These are phyloP conservation scores for Rosa hybrid DNA, from an alignment of 331 rosid genomes.

Conservation along the genomic window DNA sequence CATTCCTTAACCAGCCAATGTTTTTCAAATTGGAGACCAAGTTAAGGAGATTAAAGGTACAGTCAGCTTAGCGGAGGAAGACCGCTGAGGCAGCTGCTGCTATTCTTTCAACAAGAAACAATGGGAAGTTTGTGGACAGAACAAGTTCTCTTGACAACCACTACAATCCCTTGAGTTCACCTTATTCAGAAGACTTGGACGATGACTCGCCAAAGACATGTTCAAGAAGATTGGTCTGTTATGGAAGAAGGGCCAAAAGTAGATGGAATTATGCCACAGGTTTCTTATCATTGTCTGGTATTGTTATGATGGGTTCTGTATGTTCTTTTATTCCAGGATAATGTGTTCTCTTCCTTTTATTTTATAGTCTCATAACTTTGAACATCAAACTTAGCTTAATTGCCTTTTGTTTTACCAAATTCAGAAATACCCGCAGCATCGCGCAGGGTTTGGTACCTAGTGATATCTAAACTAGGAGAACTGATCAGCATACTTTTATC, in stretches of 20 bases:
- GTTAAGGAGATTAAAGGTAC: slow-evolving; percentile 71
- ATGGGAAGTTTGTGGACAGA: slow-evolving; percentile 52
- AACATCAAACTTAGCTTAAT: no score
- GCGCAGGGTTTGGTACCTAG: no score
- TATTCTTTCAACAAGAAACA: slow-evolving; percentile 61
- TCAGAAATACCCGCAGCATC: no score
- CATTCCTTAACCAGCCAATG: no score
- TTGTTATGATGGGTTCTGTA: no score
- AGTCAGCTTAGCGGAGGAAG: slow-evolving; percentile 88
- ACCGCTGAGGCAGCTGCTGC: slow-evolving; percentile 86
- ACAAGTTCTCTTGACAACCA: slow-evolving; percentile 46
- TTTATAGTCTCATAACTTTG: no score
- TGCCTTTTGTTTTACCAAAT: no score
- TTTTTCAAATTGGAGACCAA: slow-evolving; percentile 55
- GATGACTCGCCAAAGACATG: slow-evolving; percentile 83
- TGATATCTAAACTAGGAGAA: no score
- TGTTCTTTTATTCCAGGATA: no score
- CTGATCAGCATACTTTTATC: no score
- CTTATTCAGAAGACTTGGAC: slow-evolving; percentile 71
- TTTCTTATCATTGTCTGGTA: not conserved
- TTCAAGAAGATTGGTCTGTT: slow-evolving; percentile 83
- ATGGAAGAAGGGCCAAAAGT: slow-evolving; percentile 80
- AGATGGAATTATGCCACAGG: slow-evolving; percentile 16
- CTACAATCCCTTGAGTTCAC: slow-evolving; percentile 55
- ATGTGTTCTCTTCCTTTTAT: no score